Base-by-base conservation (phyloP, 768 basidiomycete genomes). In the Podaxis sp. region DNA sequence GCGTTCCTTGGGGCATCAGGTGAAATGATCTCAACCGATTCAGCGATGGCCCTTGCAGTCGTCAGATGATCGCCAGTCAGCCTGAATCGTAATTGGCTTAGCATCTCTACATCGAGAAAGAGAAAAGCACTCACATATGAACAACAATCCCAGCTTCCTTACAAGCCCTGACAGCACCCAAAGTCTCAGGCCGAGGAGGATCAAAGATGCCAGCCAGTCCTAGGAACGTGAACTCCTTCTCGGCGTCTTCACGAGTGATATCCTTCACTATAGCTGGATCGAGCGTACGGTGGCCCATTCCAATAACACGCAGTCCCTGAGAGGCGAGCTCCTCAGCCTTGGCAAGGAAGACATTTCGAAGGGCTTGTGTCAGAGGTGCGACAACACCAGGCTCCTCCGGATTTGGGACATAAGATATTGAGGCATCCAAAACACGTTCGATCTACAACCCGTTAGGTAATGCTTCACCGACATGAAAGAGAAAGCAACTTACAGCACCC, bases 161-260 rank as follows among this genome's bases (percentile, higher is more conserved):
- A 71, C 79, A 83, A 40, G 79, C 77, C 46, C 78, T 73, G 8
- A 87, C 84, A 38, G 85, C 82, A 2, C 78, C 80, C 6, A 79
- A 71, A 2, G 80, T 81, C 65, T 86, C 82, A 1, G 82, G 83
- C 42, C 85, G 77, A 17, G 84, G 84, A 17, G 85, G 84, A 66
- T 86, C 85, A 52, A 78, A 80, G 62, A 86, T 82, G 52, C 84
- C 86, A n/a, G 77, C 79, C 7, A 86, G 74, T 5, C 80, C 84
- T n/a, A 82, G 71, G 70, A 87, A 83, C 3, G 72, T 75, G 58
- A 84, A 78, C 38, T 76, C 77, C 33, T 73, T 63, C 70, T 85
- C 84, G 15, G 82, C 76, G 4, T 80, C 77, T 57, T 80, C 80
- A 52, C 83, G 74, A 0, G 67, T 64, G 48, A 76, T 69, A 65